Evolutionary conservation across 2,329 filamentous ascomycete species (phyloP).

Genomic region (Cylindrodendrum hubeiense): DNA sequence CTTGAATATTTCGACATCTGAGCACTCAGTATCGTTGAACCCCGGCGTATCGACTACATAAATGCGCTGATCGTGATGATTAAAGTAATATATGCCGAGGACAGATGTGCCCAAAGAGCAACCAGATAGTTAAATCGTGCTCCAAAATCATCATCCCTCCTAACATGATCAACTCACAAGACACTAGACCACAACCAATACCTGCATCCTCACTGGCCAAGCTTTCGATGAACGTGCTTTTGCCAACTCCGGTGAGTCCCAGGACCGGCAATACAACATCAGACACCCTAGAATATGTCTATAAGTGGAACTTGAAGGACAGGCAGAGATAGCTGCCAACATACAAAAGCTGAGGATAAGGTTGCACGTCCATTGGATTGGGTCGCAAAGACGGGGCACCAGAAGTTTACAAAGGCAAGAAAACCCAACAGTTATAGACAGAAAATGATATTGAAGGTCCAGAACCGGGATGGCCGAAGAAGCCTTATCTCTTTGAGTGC

Average conservation of each 20-base stretch:
- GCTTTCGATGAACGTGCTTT: background rate
- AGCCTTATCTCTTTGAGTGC: no score
- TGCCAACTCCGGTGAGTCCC: slow-evolving; percentile 1
- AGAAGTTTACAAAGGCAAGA: no score
- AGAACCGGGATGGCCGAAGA: no score
- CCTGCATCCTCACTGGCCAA: slow-evolving; percentile 3
- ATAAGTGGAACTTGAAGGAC: background rate
- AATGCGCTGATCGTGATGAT: background rate
- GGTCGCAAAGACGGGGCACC: no score
- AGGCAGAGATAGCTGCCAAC: background rate
- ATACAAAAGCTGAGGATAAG: background rate
- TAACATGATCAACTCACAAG: background rate
- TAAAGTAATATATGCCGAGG: background rate
- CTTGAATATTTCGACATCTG: slow-evolving; percentile 1
- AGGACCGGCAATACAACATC: background rate
- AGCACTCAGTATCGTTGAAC: background rate
- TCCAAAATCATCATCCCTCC: background rate
- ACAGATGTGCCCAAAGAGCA: background rate
- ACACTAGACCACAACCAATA: background rate
- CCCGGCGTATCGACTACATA: slow-evolving; percentile 3
- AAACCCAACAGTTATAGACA: no score
- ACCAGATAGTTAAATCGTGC: background rate
- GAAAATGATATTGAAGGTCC: no score
- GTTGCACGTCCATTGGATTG: no score
- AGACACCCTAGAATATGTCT: background rate